phyloP scores from a whole-genome alignment of 495 filamentous ascomycete genomes.

The Hyaloscypha variabilis region DNA sequence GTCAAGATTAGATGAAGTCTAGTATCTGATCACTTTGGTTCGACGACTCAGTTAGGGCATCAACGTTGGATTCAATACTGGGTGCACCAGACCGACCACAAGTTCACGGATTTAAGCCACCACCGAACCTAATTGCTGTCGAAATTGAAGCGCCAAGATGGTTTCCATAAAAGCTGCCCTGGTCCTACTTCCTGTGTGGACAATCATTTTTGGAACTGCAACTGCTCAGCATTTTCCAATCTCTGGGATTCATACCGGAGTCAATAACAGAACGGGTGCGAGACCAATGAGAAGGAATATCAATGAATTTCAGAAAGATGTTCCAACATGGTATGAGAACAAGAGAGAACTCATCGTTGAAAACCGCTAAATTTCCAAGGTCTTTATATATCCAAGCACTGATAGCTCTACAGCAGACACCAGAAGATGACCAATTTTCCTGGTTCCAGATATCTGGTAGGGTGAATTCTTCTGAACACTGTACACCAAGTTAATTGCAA shows the following conservation, averaged over 20 bases:
- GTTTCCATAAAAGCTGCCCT: too few relatives aligned
- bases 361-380: not conserved
- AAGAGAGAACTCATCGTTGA: not conserved
- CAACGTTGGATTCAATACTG: too few relatives aligned
- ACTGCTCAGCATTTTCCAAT: not conserved
- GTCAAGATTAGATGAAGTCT: too few relatives aligned
- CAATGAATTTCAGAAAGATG: conserved; percentile 16
- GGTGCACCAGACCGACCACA: too few relatives aligned
- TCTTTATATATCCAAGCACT: conserved; percentile 23
- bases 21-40: too few relatives aligned
- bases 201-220: not conserved
- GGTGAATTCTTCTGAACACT: not conserved
- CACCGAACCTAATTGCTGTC: too few relatives aligned
- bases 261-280: conserved; percentile 9
- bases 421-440: conserved; percentile 14
- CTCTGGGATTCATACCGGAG: not conserved
- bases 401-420: conserved; percentile 4
- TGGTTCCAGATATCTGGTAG: conserved; percentile 39
- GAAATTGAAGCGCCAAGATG: too few relatives aligned
- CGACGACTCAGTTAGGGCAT: too few relatives aligned
- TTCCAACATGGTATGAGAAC: conserved; percentile 18
- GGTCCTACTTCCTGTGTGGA: too few relatives aligned
- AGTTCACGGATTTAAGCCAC: too few relatives aligned
- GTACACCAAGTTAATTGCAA: not conserved
- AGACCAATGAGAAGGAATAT: conserved; percentile 22